phyloP scores from a whole-genome alignment of 2,329 filamentous ascomycete species.

The Monosporascus sp. region DNA sequence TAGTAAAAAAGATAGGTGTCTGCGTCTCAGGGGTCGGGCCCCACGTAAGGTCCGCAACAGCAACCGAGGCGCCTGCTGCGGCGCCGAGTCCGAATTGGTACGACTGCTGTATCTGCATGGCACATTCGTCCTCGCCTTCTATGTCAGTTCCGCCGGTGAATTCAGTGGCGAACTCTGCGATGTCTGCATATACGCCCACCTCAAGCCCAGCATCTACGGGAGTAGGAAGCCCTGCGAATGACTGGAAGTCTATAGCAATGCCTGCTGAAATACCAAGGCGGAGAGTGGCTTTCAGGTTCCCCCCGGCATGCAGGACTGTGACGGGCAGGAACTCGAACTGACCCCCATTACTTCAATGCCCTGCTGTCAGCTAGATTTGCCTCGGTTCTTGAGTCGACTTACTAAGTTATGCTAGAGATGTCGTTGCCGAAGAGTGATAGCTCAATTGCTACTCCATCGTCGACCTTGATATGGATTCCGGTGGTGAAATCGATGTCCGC shows the following conservation, averaged over 20 bases:
- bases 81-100: conserved; percentile 50
- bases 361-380: background rate
- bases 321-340: conserved; percentile 54
- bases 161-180: conserved; percentile 50
- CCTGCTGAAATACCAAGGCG: conserved; percentile 43
- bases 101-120: conserved; percentile 39
- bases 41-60: conserved; percentile 39
- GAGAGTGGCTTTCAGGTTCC: conserved; percentile 40
- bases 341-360: conserved; percentile 40
- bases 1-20: conserved; percentile 49
- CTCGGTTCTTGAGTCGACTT: conserved; percentile 21
- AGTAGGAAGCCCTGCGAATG: conserved; percentile 8
- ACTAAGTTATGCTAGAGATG: conserved; percentile 44
- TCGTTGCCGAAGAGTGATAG: conserved; percentile 45
- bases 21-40: conserved; percentile 42
- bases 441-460: conserved; percentile 43
- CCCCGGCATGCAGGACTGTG: conserved; percentile 37
- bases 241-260: conserved; percentile 25
- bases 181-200: conserved; percentile 43
- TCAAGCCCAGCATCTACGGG: conserved; percentile 39
- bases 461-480: conserved; percentile 50
- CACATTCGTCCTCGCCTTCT: conserved; percentile 32
- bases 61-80: conserved; percentile 46
- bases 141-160: conserved; percentile 34
- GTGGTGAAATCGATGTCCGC: conserved; percentile 43